Conservation (phyloP, 1,139 yeast genomes). For the Candida dubliniensis region DNA sequence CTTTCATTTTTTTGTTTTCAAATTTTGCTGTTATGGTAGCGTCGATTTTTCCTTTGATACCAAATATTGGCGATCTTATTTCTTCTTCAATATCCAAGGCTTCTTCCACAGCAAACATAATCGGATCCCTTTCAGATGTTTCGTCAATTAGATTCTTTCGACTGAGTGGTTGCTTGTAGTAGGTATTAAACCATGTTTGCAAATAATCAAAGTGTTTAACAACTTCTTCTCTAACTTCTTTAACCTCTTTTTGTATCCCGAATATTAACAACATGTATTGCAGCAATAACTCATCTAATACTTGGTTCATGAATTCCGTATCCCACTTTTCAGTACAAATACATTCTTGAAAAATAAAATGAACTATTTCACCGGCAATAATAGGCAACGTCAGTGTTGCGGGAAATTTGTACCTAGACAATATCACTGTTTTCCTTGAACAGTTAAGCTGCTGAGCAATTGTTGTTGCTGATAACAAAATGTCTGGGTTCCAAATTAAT, state of each 20-base stretch:
- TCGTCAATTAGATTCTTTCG: constrained; percentile 35
- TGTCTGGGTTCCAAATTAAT: constrained; percentile 81
- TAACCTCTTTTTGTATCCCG: constrained; percentile 53
- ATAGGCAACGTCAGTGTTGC: constrained; percentile 61
- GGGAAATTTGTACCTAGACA: constrained; percentile 51
- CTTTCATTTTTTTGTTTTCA: constrained; percentile 23
- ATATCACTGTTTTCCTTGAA: constrained; percentile 66
- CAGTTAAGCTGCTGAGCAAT: constrained; percentile 78
- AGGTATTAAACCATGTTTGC: constrained; percentile 60
- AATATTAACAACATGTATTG: constrained; percentile 51
- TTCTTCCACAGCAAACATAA: constrained; percentile 55
- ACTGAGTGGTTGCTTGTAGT: constrained; percentile 31
- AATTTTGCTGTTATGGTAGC: constrained; percentile 71
- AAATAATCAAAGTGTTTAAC: constrained; percentile 56
- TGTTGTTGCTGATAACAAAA: constrained; percentile 75
- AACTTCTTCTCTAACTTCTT: constrained; percentile 43
- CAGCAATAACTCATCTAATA: constrained; percentile 47
- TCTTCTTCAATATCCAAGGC: constrained; percentile 86
- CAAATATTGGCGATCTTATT: constrained; percentile 88
- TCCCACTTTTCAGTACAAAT: constrained; percentile 46
- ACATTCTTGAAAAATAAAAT: constrained; percentile 73
- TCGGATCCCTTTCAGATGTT: constrained; percentile 30
- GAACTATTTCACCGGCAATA: constrained; percentile 77
- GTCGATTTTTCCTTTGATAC: constrained; percentile 89
- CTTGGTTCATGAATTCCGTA: constrained; percentile 41